Percentiles rank a stretch among this genome's conserved stretches.
Conservation (phyloP, 352 stramenopile species). For the Globisporangium canariense region DNA sequence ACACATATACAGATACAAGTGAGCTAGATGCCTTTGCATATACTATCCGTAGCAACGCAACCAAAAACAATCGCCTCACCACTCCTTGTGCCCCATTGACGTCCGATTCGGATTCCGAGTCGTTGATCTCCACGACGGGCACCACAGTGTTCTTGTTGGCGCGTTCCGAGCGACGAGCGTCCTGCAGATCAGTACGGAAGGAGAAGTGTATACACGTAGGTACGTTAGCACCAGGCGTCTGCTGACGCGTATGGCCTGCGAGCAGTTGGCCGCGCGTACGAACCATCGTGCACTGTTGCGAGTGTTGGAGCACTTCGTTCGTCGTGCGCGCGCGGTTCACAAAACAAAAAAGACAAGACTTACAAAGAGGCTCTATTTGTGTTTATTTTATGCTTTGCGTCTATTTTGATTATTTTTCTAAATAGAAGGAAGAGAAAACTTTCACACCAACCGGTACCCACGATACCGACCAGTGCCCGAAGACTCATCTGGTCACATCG, state of each 20-base stretch:
- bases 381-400: not conserved
- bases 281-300: constrained; percentile 1
- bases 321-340: constrained; percentile 8
- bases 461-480: too few species aligned
- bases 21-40: not conserved
- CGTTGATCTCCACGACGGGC: constrained; percentile 18
- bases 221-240: not conserved
- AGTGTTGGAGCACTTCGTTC: not conserved
- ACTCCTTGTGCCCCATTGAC: not conserved
- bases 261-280: not conserved
- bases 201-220: not conserved
- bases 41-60: not conserved
- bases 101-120: constrained; percentile 21
- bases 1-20: not conserved
- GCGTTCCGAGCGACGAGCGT: constrained; percentile 6
- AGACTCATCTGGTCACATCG: too few species aligned
- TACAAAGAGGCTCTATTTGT: not conserved
- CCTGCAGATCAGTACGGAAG: not conserved
- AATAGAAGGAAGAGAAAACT: not conserved
- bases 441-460: too few species aligned
- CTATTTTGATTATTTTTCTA: not conserved
- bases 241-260: not conserved
- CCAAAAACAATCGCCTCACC: constrained; percentile 3
- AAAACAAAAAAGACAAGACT: constrained; percentile 5
- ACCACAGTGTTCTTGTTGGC: constrained; percentile 4